A percentile compares a stretch with the other conserved stretches of the same genome.
Evolutionary conservation across 495 filamentous ascomycete species (phyloP).

Genomic region (Parathielavia hyrcaniae): DNA sequence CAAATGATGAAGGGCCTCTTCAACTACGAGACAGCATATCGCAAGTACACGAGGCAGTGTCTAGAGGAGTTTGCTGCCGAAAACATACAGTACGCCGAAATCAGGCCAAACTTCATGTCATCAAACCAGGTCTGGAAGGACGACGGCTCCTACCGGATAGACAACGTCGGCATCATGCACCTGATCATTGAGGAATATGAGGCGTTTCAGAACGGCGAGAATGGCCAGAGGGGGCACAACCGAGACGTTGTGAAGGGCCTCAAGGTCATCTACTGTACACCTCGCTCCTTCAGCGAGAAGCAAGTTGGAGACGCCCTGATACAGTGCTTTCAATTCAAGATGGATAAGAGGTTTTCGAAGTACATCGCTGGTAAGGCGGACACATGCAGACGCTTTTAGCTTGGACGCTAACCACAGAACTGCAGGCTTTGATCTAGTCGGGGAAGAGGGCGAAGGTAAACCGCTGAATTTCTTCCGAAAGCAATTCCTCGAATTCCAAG

Average conservation of each 20-base stretch:
- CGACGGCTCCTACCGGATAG: slow-evolving; percentile 36
- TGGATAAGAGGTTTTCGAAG: slow-evolving; percentile 60
- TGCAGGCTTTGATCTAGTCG: slow-evolving; percentile 78
- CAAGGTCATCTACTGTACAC: slow-evolving; percentile 50
- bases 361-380: slow-evolving; percentile 55
- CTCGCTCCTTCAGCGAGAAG: slow-evolving; percentile 51
- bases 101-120: slow-evolving; percentile 52
- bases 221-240: slow-evolving; percentile 35
- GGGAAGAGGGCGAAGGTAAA: slow-evolving; percentile 69
- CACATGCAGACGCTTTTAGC: no score
- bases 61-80: slow-evolving; percentile 47
- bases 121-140: slow-evolving; percentile 47
- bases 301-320: slow-evolving; percentile 61
- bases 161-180: slow-evolving; percentile 46
- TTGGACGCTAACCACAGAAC: background rate
- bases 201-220: slow-evolving; percentile 31
- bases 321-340: slow-evolving; percentile 72
- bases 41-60: slow-evolving; percentile 41
- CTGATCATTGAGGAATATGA: slow-evolving; percentile 47
- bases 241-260: slow-evolving; percentile 36
- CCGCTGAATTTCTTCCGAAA: slow-evolving; percentile 65
- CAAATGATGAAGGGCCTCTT: slow-evolving; percentile 58
- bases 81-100: slow-evolving; percentile 54
- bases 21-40: slow-evolving; percentile 49
- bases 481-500: slow-evolving; percentile 76